phyloP scores from a whole-genome alignment of 768 basidiomycete genomes.

The Dioszegia crocea region DNA sequence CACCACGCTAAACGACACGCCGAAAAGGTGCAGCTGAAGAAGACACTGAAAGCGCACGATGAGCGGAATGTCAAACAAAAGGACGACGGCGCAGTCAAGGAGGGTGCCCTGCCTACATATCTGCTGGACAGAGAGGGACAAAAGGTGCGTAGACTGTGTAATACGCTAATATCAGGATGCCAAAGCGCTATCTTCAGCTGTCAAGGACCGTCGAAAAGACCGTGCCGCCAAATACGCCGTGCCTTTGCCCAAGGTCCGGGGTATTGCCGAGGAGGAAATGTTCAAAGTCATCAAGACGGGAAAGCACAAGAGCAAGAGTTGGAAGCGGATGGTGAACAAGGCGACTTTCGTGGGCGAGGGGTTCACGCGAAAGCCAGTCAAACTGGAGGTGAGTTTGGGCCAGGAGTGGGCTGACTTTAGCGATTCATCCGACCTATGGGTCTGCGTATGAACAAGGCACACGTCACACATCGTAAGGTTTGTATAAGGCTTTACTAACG shows the following conservation, averaged over 20 bases:
- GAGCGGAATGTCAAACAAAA: slow-evolving; percentile 96
- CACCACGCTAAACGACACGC: slow-evolving; percentile 93
- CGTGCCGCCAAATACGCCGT: slow-evolving; percentile 98
- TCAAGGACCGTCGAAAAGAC: slow-evolving; percentile 98
- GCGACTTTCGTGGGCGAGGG: slow-evolving; percentile 98
- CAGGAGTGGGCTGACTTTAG: slow-evolving; percentile 18
- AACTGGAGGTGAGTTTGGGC: slow-evolving; percentile 65
- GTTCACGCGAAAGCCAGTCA: slow-evolving; percentile 96
- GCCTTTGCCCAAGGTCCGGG: slow-evolving; percentile 91
- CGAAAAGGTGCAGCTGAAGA: slow-evolving; percentile 97
- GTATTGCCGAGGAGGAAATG: slow-evolving; percentile 99
- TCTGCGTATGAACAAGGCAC: slow-evolving; percentile 87
- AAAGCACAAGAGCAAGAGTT: slow-evolving; percentile 89
- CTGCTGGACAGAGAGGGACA: slow-evolving; percentile 96
- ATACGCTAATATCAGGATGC: slow-evolving; percentile 58
- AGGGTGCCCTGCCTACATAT: slow-evolving; percentile 90
- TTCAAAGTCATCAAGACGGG: slow-evolving; percentile 99
- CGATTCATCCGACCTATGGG: slow-evolving; percentile 97
- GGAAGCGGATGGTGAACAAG: slow-evolving; percentile 99
- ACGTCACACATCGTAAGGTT: slow-evolving; percentile 91
- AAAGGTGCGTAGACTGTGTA: slow-evolving; percentile 52
- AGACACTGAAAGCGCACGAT: slow-evolving; percentile 99
- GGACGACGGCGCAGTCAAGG: slow-evolving; percentile 68
- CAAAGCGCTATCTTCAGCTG: slow-evolving; percentile 87
- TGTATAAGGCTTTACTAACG: not conserved